Evolutionary conservation across 768 basidiomycete species (phyloP), one percentile per base, ranked within the genome.

Genomic region (Exidia glandulosa): DNA sequence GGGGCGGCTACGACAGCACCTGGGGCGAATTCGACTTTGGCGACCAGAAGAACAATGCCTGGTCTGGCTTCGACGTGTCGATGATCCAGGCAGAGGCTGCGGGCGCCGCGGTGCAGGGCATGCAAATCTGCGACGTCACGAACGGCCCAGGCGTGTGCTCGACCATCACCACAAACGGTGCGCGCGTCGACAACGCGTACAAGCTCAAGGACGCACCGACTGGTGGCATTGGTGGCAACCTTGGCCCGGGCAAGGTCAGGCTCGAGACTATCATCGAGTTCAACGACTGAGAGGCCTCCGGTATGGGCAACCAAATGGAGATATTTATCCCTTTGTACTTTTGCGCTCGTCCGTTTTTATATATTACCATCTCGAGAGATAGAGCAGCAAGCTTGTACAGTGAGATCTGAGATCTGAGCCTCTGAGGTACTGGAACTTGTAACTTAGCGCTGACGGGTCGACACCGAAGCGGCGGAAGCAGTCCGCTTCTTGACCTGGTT

Each of bases 11-110:
- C 50, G 50, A 54, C 50, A 6, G 27, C 50, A 54, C 50, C 16
- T 54, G 50, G 50, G 50, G 50, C 50, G 50, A 54, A 27, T 54
- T 54, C 50, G 50, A 54, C 50, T 54, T 54, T 19, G 50, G 50
- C 50, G 5, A 6, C 27, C 12, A 23, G 16, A 54, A 29, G 27
- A 54, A 54, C 50, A 29, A 54, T 27, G 50, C 10, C 25, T 54
- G 50, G 50, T 54, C 50, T 14, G 50, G 50, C 50, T 54, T 54
- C 30, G 50, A 54, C 50, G 50, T 54, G 25, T 54, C 50, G 16
- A 31, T 31, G 27, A 54, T 54, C 50, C 27, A 45, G 50, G 27
- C 50, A 9, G 25, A 54, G 50, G 30, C 25, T 12, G 50, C 50
- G 10, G 27, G 27, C 50, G 50, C 50, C 25, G 25, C 25, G 12